Conservation (phyloP, 2,329 filamentous ascomycete genomes). For the Colletotrichum graminicola region DNA sequence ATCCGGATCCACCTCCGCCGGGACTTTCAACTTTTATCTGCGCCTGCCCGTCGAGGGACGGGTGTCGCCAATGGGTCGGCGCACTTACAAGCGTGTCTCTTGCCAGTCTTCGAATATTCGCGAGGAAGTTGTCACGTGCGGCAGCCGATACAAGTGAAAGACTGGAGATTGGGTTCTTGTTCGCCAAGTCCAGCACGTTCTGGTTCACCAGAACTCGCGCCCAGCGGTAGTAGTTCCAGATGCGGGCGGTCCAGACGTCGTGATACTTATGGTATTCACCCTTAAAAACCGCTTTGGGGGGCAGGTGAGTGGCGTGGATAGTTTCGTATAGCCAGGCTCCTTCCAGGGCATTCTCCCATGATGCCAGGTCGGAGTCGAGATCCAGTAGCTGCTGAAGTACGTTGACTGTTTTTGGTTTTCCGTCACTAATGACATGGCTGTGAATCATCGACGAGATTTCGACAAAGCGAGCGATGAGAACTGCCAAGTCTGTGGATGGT, state of each 20-base stretch:
- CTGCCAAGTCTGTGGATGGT: constrained; percentile 57
- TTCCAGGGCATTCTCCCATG: constrained; percentile 53
- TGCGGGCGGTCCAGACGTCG: constrained; percentile 65
- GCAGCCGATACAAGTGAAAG: constrained; percentile 48
- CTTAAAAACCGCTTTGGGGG: constrained; percentile 61
- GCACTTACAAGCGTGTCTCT: constrained; percentile 60
- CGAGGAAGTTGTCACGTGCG: constrained; percentile 50
- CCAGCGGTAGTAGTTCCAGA: constrained; percentile 72
- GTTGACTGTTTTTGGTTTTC: constrained; percentile 49
- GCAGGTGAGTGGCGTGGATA: constrained; percentile 50
- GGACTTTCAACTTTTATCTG: constrained; percentile 52
- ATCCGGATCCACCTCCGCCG: constrained; percentile 58
- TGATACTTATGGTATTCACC: constrained; percentile 67
- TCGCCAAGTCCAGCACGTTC: constrained; percentile 58
- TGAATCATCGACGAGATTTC: constrained; percentile 54
- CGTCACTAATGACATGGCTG: constrained; percentile 53
- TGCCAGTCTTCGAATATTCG: constrained; percentile 54
- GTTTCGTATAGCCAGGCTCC: constrained; percentile 55
- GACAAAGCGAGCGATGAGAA: constrained; percentile 56
- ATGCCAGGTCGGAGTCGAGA: constrained; percentile 55
- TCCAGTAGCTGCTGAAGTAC: constrained; percentile 55
- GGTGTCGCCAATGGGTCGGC: constrained; percentile 66
- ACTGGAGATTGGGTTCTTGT: constrained; percentile 55
- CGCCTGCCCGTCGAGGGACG: constrained; percentile 55
- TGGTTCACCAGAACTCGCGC: constrained; percentile 66